These are phyloP conservation scores for Cladorrhinum sp. DNA, from an alignment of 2,329 filamentous ascomycete genomes.

Conservation along the genomic window DNA sequence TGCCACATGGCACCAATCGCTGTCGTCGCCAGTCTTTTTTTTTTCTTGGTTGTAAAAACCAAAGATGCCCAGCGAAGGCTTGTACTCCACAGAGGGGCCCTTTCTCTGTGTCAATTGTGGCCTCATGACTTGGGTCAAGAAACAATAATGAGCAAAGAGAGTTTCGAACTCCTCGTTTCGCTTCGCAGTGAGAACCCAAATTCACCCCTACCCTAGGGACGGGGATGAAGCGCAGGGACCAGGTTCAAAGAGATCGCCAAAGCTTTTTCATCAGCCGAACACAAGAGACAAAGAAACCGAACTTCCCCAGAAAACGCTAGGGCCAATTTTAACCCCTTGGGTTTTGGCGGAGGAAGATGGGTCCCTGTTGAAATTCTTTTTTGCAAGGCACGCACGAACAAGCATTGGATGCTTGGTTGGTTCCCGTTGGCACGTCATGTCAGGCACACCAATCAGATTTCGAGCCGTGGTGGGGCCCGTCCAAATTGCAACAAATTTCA, in stretches of 20 bases:
- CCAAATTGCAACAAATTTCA: constrained; percentile 26
- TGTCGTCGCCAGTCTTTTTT: background rate
- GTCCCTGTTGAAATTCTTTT: background rate
- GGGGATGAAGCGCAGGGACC: background rate
- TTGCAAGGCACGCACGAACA: background rate
- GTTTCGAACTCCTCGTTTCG: background rate
- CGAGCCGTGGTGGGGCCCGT: background rate
- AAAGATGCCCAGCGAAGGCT: no score
- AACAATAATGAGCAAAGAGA: background rate
- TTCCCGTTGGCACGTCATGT: constrained; percentile 14
- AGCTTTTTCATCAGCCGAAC: background rate
- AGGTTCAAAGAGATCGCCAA: background rate
- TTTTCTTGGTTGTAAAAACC: background rate
- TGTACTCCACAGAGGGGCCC: background rate
- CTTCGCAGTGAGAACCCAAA: background rate
- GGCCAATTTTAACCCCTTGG: background rate
- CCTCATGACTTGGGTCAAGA: background rate
- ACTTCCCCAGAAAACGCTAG: constrained; percentile 8
- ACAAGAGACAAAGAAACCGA: background rate
- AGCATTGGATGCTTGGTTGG: constrained; percentile 11
- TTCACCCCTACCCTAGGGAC: background rate
- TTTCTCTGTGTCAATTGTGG: background rate
- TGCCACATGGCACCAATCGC: constrained; percentile 9
- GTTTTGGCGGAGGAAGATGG: background rate
- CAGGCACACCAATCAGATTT: constrained; percentile 22